Conservation (phyloP, 495 filamentous ascomycete species). For the Daldinia loculata region DNA sequence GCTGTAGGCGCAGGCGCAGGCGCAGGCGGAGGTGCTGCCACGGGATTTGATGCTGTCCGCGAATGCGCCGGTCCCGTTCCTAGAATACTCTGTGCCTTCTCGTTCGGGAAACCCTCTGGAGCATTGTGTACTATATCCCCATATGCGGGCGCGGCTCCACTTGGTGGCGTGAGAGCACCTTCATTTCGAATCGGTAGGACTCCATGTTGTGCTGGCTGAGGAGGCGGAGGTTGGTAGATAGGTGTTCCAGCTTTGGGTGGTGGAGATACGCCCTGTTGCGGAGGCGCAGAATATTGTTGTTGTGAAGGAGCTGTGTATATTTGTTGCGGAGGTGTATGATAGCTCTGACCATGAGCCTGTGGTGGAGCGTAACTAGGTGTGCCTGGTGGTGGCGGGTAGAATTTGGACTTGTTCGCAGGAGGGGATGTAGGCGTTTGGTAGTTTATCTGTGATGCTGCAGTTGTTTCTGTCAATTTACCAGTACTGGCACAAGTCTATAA, state of each 20-base stretch:
- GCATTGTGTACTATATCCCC: slow-evolving; percentile 44
- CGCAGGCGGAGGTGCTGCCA: slow-evolving; percentile 37
- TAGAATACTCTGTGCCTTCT: slow-evolving; percentile 47
- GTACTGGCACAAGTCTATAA: neutral
- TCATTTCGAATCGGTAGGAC: slow-evolving; percentile 44
- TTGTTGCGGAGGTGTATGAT: slow-evolving; percentile 52
- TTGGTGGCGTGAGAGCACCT: slow-evolving; percentile 41
- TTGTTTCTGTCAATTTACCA: slow-evolving; percentile 28
- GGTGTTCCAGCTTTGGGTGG: slow-evolving; percentile 41
- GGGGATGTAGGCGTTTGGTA: slow-evolving; percentile 51
- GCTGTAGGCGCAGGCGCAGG: neutral
- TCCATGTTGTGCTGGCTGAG: slow-evolving; percentile 37
- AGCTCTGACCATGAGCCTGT: slow-evolving; percentile 44
- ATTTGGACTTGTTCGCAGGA: slow-evolving; percentile 57
- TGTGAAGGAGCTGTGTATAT: slow-evolving; percentile 52
- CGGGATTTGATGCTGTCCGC: slow-evolving; percentile 55
- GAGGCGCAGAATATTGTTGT: slow-evolving; percentile 49
- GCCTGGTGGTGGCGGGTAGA: slow-evolving; percentile 52
- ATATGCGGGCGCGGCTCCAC: slow-evolving; percentile 48
- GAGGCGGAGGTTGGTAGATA: slow-evolving; percentile 45
- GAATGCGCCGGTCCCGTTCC: slow-evolving; percentile 44
- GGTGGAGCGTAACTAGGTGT: slow-evolving; percentile 49
- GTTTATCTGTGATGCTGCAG: slow-evolving; percentile 45
- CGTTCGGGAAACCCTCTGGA: slow-evolving; percentile 46
- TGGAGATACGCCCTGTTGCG: slow-evolving; percentile 42